Evolutionary conservation across 305 asterid species (phyloP).

Genomic region (Solanum aculeatissimum): DNA sequence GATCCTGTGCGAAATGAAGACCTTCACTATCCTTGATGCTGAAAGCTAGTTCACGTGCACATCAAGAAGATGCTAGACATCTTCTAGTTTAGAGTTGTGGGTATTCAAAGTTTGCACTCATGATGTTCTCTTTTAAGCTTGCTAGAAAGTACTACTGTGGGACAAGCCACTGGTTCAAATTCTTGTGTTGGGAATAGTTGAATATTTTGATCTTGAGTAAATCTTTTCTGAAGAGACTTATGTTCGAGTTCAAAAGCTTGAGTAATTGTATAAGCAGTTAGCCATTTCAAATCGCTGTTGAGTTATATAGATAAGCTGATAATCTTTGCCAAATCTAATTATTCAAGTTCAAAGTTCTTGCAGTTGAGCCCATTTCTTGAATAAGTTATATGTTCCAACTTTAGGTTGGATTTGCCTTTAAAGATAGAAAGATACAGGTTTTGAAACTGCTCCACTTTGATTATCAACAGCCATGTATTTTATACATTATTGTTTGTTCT

Average conservation of each 20-base stretch:
- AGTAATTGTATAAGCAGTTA: neutral
- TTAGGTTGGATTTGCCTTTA: neutral
- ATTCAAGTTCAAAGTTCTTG: neutral
- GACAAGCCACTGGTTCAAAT: neutral
- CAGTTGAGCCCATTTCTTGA: neutral
- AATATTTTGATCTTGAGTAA: neutral
- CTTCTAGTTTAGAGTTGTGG: neutral
- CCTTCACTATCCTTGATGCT: neutral
- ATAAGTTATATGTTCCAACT: neutral
- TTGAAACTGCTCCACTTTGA: neutral
- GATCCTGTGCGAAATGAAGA: slow-evolving; percentile 2
- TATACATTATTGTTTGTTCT: neutral
- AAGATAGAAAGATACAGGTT: neutral
- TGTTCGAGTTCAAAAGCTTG: neutral
- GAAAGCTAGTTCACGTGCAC: neutral
- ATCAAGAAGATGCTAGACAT: neutral
- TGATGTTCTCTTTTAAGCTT: neutral
- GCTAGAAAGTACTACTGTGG: neutral
- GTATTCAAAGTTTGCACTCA: neutral
- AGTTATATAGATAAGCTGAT: neutral
- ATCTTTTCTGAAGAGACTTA: neutral
- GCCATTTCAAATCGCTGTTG: neutral
- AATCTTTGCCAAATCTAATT: neutral
- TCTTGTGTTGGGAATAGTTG: neutral
- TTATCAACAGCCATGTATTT: neutral